Base-by-base conservation (phyloP, 129 eudicot genomes). In the Pulicaria dysenterica region DNA sequence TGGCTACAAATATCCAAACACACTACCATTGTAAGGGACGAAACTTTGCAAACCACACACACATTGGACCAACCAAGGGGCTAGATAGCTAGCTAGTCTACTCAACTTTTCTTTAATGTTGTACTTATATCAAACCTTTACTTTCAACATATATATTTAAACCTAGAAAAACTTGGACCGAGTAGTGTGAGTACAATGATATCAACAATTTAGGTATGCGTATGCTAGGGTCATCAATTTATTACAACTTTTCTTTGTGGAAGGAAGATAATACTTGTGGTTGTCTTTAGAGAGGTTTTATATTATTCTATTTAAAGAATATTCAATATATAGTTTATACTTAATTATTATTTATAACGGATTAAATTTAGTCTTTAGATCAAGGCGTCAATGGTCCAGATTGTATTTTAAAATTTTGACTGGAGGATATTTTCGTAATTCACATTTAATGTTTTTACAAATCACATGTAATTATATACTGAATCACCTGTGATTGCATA, bases 41-140 rank as follows among this genome's bases (percentile, higher is more conserved):
- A 40, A 41, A 7, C 66, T 39, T 57, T 53, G 49, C 50, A 1
- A 54, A 53, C 51, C 50, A 48, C 50, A 40, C 39, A 55, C 40
- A 12, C 38, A 73, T 16, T 63, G 67, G 40, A 40, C 77, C 67
- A 61, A 47, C 15, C 77, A 73, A 37, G 77, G 14, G 50, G 39
- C 67, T 38, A 24, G 31, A 1, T 24, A 24, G 31, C 31, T 24
- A 24, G 31, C 31, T 24, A 61, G 50, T 48, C 60, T 73, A 19
- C 8, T n/a, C 58, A 73, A 37, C 39, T 15, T 7, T 61, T 2
- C 14, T 37, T 47, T 24, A 24, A 14, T 12, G 39, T 49, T 38
- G 70, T 70, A 73, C 42, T 47, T 46, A 31, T 48, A 44, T 47
- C 47, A 39, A 38, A 49, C 46, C 40, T 61, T 73, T 40, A 17